Base-by-base conservation (phyloP, 2,329 filamentous ascomycete species). In the Fusarium robinianum region DNA sequence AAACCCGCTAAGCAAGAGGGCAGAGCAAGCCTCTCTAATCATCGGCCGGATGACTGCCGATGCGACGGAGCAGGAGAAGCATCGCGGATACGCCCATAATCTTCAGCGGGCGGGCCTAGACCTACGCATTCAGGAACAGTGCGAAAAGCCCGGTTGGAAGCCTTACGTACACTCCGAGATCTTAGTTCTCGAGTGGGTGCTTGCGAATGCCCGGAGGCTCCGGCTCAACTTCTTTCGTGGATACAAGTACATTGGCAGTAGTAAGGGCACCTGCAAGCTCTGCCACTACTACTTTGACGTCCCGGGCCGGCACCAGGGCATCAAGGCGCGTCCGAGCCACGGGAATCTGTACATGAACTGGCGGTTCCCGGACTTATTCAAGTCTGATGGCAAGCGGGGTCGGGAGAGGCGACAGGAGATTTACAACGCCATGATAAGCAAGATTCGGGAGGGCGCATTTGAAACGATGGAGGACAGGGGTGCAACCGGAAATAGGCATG, bases 231-330 rank as follows among this genome's bases (percentile, higher is more conserved):
- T 69, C 57, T 73, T 67, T 42, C 26, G 46, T 0, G 45, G 53
- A 7, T 63, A 58, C 43, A 57, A 49, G 10, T 73, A 72, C 39
- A 69, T 74, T n/a, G 71, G 69, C 1, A 60, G 57, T 18, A 71
- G 69, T 53, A 74, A 74, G 49, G 69, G 69, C 0, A 66, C 69
- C 0, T 74, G 71, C 22, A 59, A 63, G 1, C 60, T 74, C 1
- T 74, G 71, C 17, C 26, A 55, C 4, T 64, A 66, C 33, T 74
- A 70, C 35, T 69, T 73, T n/a, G 35, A 40, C 2, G 51, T 52
- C 0, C 51, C 53, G 0, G 44, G 56, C 3, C 45, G 55, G 0
- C 52, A 56, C 24, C 10, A 36, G 0, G 25, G 21, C 2, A 58
- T 71, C 3, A 34, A 51, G 3, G 62, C 66, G 2, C 61, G 71